Evolutionary conservation across 2,329 filamentous ascomycete species (phyloP).

Genomic region (Nakataea oryzae): DNA sequence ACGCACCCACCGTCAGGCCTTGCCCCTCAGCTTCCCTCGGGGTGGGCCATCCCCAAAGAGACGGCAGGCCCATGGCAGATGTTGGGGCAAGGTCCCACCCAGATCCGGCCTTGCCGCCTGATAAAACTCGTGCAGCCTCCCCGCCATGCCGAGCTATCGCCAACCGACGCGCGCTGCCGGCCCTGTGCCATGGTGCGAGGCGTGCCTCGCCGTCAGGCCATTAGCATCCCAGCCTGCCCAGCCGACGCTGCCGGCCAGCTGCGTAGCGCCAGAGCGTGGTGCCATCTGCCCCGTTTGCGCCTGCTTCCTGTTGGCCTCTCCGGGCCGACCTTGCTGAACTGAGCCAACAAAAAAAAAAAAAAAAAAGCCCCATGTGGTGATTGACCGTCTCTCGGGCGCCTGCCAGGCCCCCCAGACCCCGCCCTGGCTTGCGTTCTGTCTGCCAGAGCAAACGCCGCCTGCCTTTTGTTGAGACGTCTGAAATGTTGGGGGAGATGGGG

Average conservation of each 20-base stretch:
- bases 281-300: background rate
- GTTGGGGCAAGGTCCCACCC: background rate
- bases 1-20: too few species aligned
- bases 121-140: background rate
- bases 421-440: background rate
- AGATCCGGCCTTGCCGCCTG: background rate
- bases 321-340: background rate
- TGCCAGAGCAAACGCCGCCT: background rate
- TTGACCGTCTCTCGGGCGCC: background rate
- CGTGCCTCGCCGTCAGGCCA: background rate
- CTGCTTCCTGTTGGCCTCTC: background rate
- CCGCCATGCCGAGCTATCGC: background rate
- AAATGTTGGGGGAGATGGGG: slow-evolving; percentile 6
- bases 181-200: background rate
- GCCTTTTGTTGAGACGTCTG: slow-evolving; percentile 6
- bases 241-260: background rate
- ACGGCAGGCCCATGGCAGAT: background rate
- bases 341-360: background rate
- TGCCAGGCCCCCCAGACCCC: background rate
- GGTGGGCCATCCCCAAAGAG: too few species aligned
- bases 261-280: background rate
- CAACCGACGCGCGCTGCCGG: background rate
- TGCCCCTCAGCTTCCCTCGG: too few species aligned
- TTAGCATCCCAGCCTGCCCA: background rate
- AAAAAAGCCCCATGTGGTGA: background rate